A percentile compares a stretch with the other conserved stretches of the same genome.
phyloP scores from a whole-genome alignment of 805 yeast genomes.

The Lipomyces yamanashiensis region DNA sequence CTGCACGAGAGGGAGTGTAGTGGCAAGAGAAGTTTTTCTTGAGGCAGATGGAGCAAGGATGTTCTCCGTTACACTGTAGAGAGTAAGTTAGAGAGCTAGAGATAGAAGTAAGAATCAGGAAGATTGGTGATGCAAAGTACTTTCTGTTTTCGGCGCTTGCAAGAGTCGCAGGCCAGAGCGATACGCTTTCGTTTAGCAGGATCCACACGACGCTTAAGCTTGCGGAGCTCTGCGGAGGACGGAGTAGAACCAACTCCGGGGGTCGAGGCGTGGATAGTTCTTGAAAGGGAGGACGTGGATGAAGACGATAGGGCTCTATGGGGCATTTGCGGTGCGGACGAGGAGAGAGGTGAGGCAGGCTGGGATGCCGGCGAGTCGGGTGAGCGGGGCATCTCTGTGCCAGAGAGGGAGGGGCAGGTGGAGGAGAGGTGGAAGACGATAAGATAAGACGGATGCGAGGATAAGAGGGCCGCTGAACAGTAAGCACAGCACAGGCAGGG shows the following conservation, averaged over 20 bases:
- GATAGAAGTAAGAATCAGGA: not conserved
- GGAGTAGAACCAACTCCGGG: conserved; percentile 16
- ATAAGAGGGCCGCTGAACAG: too few species aligned
- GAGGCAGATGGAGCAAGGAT: conserved; percentile 48
- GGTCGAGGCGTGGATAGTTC: not conserved
- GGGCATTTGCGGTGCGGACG: not conserved
- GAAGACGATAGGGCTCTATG: not conserved
- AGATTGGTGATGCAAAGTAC: not conserved
- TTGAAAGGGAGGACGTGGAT: not conserved
- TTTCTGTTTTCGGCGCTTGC: conserved; percentile 51
- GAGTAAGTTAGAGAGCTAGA: not conserved
- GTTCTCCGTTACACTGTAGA: conserved; percentile 44
- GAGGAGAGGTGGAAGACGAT: too few species aligned
- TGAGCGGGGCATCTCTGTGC: conserved; percentile 3
- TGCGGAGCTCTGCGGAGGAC: conserved; percentile 34
- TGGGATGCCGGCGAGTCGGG: conserved; percentile 11
- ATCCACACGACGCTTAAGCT: conserved; percentile 37
- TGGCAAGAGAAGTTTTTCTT: conserved; percentile 44
- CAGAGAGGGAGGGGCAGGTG: not conserved
- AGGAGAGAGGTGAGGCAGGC: not conserved
- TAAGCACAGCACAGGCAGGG: too few species aligned
- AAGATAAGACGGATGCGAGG: too few species aligned
- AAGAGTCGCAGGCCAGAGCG: conserved; percentile 54
- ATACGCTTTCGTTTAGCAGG: conserved; percentile 49
- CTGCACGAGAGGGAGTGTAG: conserved; percentile 31